Percentiles rank a stretch among this genome's conserved stretches.
Conservation (phyloP, 306 rosid species). For the Vigna unguiculata region DNA sequence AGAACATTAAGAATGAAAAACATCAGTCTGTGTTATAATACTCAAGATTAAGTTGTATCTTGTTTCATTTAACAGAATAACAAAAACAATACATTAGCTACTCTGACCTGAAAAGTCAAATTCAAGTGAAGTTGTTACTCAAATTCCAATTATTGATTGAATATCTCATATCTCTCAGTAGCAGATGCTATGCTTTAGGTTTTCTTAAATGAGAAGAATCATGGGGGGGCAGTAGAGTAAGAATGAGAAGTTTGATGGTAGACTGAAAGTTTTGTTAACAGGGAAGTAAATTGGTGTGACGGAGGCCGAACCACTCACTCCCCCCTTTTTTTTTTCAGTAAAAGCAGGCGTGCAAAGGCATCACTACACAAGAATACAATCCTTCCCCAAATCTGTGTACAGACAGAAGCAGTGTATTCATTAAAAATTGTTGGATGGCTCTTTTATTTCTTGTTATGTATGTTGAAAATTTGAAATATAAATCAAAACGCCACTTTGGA, state of each 20-base stretch:
- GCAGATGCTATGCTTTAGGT: background rate
- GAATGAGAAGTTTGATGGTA: slow-evolving; percentile 7
- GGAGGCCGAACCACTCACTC: slow-evolving; percentile 11
- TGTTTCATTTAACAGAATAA: slow-evolving; percentile 4
- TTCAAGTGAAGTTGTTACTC: slow-evolving; percentile 15
- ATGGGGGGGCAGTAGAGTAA: background rate
- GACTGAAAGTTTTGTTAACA: background rate
- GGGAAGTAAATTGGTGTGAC: background rate
- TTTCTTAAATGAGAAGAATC: background rate
- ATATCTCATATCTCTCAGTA: background rate
- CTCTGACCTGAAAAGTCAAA: background rate
- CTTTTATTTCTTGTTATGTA: background rate
- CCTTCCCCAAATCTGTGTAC: background rate
- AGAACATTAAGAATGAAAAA: slow-evolving; percentile 24
- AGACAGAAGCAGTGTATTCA: background rate
- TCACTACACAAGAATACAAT: background rate
- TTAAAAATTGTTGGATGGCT: background rate
- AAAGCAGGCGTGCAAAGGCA: no score
- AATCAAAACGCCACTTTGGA: background rate
- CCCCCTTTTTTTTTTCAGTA: background rate
- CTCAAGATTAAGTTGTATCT: background rate
- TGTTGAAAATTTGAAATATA: background rate
- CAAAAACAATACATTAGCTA: background rate
- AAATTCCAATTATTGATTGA: slow-evolving; percentile 1
- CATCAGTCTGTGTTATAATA: background rate